Evolutionary conservation across 371 early-diverging fungal genomes (phyloP).

Genomic region (Circinella umbellata): DNA sequence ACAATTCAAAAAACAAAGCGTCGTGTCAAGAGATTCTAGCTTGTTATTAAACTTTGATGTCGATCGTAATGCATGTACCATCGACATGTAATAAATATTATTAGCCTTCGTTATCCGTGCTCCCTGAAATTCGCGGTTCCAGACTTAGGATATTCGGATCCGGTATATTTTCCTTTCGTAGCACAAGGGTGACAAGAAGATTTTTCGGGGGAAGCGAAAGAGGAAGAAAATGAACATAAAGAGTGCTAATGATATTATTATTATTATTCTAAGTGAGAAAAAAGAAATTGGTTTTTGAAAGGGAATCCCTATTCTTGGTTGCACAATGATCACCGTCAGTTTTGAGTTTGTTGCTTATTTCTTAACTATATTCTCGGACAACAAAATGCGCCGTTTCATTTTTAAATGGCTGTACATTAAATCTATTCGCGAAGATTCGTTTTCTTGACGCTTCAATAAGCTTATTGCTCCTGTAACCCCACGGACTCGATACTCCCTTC

Average conservation of each 20-base stretch:
- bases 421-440: neutral
- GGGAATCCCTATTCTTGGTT: conserved; percentile 11
- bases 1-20: too few relatives aligned
- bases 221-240: too few relatives aligned
- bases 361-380: neutral
- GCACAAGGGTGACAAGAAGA: conserved; percentile 10
- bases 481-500: neutral
- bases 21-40: too few relatives aligned
- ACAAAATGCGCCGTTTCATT: neutral
- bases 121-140: conserved; percentile 10
- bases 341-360: neutral
- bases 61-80: neutral
- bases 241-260: too few relatives aligned
- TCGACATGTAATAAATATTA: neutral
- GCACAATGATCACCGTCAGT: conserved; percentile 17
- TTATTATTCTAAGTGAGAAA: too few relatives aligned
- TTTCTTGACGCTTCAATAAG: neutral
- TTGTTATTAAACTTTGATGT: too few relatives aligned
- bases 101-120: neutral
- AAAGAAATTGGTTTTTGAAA: too few relatives aligned
- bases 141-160: conserved; percentile 10
- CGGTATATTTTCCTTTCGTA: neutral
- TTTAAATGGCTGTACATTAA: neutral
- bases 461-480: neutral
- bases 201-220: neutral